Evolutionary conservation across 805 yeast genomes (phyloP), one percentile per base, ranked within the genome.

Genomic region (Zygosaccharomyces bailii): DNA sequence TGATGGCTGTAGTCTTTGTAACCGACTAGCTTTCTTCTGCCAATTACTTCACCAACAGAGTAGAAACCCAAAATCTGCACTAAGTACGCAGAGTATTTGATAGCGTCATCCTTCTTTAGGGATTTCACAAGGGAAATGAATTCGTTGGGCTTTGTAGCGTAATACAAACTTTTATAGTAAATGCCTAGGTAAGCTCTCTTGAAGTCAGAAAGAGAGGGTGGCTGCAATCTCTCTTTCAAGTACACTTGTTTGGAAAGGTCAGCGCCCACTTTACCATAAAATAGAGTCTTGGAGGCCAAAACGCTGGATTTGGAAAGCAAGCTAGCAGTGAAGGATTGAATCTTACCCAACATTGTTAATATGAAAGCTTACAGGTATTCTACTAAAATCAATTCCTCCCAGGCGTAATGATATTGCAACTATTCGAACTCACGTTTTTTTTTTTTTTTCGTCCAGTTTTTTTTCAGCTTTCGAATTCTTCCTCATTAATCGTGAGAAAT

Each of bases 21-120:
- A 56, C 97, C 96, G 62, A 89, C 86, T 49, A 93, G 59, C 61
- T 86, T 80, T 76, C 98, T 85, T 77, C 98, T 88, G 63, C 99
- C 99, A 62, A 93, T 76, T 57, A 90, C 80, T 77, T 93, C 99
- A 66, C 99, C 99, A 37, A 91, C 75, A 20, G 97, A 80, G 71
- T 89, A 93, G 66, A 90, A 77, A 53, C 97, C 99, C 54, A 86
- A 73, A 44, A 91, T 71, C 73, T 93, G 99, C 56, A 89, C 71
- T 55, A 80, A 82, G 70, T 79, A 81, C 30, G 90, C 83, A 57
- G 84, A 83, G 66, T 76, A 85, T 70, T 78, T 80, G 57, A 80
- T 68, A 54, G 71, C 74, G 60, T 75, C 74, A 55, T 76, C 80
- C 67, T 76, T 81, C 65, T 73, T 67, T 61, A 77, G 59, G 51